Percentiles rank a stretch among this genome's conserved stretches.
Conservation (phyloP, 805 yeast genomes). For the Starmerella floris region DNA sequence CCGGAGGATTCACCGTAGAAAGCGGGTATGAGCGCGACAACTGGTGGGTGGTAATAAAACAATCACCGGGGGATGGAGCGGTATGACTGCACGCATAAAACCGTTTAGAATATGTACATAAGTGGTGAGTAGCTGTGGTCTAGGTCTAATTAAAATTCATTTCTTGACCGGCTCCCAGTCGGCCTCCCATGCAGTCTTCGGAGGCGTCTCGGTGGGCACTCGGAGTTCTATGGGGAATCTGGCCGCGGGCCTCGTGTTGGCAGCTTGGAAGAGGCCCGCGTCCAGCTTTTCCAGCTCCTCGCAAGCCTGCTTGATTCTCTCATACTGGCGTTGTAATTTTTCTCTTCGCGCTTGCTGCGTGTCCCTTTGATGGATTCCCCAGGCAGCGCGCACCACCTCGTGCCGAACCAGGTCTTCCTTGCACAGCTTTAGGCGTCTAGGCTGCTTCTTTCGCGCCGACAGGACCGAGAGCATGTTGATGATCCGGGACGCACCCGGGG, state of each 20-base stretch:
- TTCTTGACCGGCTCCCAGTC: conserved; percentile 13
- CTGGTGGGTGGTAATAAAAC: conserved; percentile 49
- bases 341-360: conserved; percentile 32
- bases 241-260: conserved; percentile 45
- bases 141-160: too few species aligned
- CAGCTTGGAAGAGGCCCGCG: conserved; percentile 43
- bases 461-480: conserved; percentile 60
- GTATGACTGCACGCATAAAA: neutral
- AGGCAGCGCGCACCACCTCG: conserved; percentile 66
- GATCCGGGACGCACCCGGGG: conserved; percentile 38
- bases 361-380: conserved; percentile 51
- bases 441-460: conserved; percentile 79
- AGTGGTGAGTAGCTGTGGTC: too few species aligned
- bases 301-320: conserved; percentile 57
- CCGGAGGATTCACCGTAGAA: conserved; percentile 56
- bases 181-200: conserved; percentile 65
- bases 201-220: conserved; percentile 82
- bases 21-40: conserved; percentile 87
- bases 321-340: conserved; percentile 41
- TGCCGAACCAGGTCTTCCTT: conserved; percentile 79
- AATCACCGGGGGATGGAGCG: neutral
- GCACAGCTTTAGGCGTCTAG: conserved; percentile 59
- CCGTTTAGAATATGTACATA: neutral
- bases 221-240: conserved; percentile 74
- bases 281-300: conserved; percentile 38